These are phyloP conservation scores for Thelonectria rubi DNA, from an alignment of 2,329 filamentous ascomycete species.

Conservation along the genomic window DNA sequence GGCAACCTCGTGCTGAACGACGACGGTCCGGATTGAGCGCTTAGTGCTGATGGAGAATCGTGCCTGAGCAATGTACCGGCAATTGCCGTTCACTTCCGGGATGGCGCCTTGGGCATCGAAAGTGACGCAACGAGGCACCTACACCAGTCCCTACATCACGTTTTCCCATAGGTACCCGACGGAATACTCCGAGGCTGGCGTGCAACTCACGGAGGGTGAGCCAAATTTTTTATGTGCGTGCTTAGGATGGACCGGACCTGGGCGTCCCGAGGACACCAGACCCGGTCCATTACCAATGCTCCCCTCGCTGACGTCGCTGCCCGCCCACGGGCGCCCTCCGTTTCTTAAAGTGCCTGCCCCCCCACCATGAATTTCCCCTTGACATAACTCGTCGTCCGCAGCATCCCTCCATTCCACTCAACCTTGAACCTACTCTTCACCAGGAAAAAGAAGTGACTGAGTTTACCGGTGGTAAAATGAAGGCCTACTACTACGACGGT, in stretches of 20 bases:
- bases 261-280: too few relatives aligned
- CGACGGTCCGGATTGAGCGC: not conserved
- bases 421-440: not conserved
- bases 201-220: too few relatives aligned
- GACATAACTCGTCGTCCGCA: not conserved
- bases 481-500: constrained; percentile 67
- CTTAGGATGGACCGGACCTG: too few relatives aligned
- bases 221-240: too few relatives aligned
- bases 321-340: constrained; percentile 11
- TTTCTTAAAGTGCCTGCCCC: constrained; percentile 26
- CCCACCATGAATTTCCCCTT: constrained; percentile 27
- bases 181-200: too few relatives aligned
- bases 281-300: too few relatives aligned
- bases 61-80: not conserved
- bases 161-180: too few relatives aligned
- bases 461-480: constrained; percentile 54
- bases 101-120: too few relatives aligned
- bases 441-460: not conserved
- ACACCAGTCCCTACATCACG: too few relatives aligned
- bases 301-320: constrained; percentile 36
- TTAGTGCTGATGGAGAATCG: not conserved
- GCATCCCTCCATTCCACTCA: constrained; percentile 15
- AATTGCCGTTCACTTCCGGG: not conserved
- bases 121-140: too few relatives aligned
- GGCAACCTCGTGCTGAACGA: too few relatives aligned